Base-by-base conservation (phyloP, 129 eudicot species). In the Pittosporum tobira region DNA sequence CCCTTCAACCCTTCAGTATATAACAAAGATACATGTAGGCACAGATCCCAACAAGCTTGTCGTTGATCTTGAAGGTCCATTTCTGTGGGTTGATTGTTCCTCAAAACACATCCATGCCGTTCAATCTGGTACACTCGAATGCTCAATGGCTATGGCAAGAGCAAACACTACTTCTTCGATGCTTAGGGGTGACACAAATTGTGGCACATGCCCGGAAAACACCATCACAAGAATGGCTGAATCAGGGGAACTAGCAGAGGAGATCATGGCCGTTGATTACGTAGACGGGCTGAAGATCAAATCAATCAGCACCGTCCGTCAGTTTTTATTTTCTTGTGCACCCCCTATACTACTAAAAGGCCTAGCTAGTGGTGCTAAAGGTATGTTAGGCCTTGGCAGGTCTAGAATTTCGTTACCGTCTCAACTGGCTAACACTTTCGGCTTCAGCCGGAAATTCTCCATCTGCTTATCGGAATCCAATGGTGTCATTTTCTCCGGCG, bases 371-470 rank as follows among this genome's bases (percentile, higher is more conserved):
- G 73, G 75, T 10, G 80, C 94, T 2, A 69, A 54, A 1, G 97
- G 97, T n/a, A 64, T 82, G 40, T 70, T 89, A 36, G 93, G 97
- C 26, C 55, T 89, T 0, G 97, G 95, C 18, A 77, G 73, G 20
- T 51, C 85, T 2, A 79, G 84, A 38, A 34, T 78, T 6, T 75
- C 82, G 0, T 80, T 83, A 1, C 79, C 82, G 2, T 70, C 81
- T 3, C 97, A 85, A 26, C 23, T 78, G 9, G 48, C 79, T 11
- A 69, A 53, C 64, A 38, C 51, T 19, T 64, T 79, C 24, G 80
- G 79, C 21, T 42, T 71, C n/a, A 71, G 55, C 2, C 71, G 95
- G 78, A 89, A 61, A 52, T 85, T 89, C 27, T 48, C 80, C 6
- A 21, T 85, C 25, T 85, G 97, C 70, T 57, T 89, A 13, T 79